Percentiles rank a stretch among this genome's conserved stretches.
Evolutionary conservation across 192 early-diverging fungal genomes (phyloP).

Genomic region (Dispira simplex): DNA sequence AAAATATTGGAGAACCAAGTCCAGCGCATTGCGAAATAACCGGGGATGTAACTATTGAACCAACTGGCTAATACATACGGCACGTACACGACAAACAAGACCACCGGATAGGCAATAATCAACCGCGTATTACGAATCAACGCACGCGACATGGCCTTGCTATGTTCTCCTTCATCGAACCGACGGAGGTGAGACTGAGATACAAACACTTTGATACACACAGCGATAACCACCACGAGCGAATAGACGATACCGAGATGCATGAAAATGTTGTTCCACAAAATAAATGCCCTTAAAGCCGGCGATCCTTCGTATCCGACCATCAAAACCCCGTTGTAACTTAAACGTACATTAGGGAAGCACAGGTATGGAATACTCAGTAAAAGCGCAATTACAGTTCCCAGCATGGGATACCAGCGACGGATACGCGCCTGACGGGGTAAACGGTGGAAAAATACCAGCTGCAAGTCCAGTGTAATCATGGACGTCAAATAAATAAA

Average conservation of each 20-base stretch:
- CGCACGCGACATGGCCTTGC: constrained; percentile 11
- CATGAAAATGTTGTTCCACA: constrained; percentile 7
- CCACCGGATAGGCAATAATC: constrained; percentile 8
- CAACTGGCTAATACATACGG: background rate
- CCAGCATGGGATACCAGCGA: constrained; percentile 5
- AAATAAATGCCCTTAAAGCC: background rate
- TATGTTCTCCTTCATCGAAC: constrained; percentile 6
- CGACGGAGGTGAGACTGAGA: constrained; percentile 7
- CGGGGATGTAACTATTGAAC: constrained; percentile 4
- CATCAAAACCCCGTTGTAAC: background rate
- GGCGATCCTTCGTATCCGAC: background rate
- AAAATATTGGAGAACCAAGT: background rate
- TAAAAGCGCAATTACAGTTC: background rate
- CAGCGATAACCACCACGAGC: background rate
- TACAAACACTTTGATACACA: constrained; percentile 5
- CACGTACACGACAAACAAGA: constrained; percentile 4
- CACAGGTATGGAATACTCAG: background rate
- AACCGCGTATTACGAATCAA: constrained; percentile 11
- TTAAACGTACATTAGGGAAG: background rate
- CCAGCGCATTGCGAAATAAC: background rate
- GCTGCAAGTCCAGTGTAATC: constrained; percentile 8
- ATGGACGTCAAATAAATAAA: constrained; percentile 8
- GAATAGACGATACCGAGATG: constrained; percentile 7
- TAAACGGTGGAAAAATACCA: constrained; percentile 10
- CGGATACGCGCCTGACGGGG: constrained; percentile 7